These are phyloP conservation scores for Sarocladium kiliense DNA, from an alignment of 2,329 filamentous ascomycete species.

Conservation along the genomic window DNA sequence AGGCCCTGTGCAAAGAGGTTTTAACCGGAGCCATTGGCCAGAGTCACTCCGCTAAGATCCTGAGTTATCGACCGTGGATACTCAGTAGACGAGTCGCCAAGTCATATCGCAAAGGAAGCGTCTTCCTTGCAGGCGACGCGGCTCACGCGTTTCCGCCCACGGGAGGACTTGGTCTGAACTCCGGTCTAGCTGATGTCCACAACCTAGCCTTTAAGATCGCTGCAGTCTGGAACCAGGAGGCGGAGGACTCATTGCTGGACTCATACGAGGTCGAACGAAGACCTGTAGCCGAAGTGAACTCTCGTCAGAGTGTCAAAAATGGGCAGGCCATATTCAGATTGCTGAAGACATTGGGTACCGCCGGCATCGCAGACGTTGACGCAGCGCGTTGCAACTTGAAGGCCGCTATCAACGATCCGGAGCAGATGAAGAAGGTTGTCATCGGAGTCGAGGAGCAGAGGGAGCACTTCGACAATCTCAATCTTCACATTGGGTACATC, in stretches of 20 bases:
- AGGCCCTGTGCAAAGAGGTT: slow-evolving; percentile 25
- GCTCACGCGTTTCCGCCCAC: slow-evolving; percentile 28
- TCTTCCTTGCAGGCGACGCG: slow-evolving; percentile 30
- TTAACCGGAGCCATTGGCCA: slow-evolving; percentile 18
- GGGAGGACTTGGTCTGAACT: slow-evolving; percentile 26
- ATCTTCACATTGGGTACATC: slow-evolving; percentile 38
- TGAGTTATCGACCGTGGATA: slow-evolving; percentile 28
- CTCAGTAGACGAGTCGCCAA: slow-evolving; percentile 35
- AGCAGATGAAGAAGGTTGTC: slow-evolving; percentile 24
- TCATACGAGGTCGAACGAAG: slow-evolving; percentile 31
- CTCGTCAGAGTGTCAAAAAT: slow-evolving; percentile 37
- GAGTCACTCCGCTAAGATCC: slow-evolving; percentile 19
- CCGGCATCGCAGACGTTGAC: slow-evolving; percentile 20
- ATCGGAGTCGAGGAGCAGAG: slow-evolving; percentile 29
- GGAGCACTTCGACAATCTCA: slow-evolving; percentile 38
- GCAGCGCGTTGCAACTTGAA: slow-evolving; percentile 17
- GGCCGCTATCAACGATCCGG: slow-evolving; percentile 16
- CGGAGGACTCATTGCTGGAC: slow-evolving; percentile 23
- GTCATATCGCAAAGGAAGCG: slow-evolving; percentile 26
- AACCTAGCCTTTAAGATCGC: slow-evolving; percentile 31
- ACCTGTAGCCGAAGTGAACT: slow-evolving; percentile 32
- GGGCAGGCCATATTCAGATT: slow-evolving; percentile 35
- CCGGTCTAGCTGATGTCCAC: slow-evolving; percentile 25
- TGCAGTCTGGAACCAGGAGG: slow-evolving; percentile 26
- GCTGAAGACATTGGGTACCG: slow-evolving; percentile 31